A percentile compares a stretch with the other conserved stretches of the same genome.
phyloP scores from a whole-genome alignment of 495 filamentous ascomycete genomes.

The Pseudoneurospora amorphoporcata region DNA sequence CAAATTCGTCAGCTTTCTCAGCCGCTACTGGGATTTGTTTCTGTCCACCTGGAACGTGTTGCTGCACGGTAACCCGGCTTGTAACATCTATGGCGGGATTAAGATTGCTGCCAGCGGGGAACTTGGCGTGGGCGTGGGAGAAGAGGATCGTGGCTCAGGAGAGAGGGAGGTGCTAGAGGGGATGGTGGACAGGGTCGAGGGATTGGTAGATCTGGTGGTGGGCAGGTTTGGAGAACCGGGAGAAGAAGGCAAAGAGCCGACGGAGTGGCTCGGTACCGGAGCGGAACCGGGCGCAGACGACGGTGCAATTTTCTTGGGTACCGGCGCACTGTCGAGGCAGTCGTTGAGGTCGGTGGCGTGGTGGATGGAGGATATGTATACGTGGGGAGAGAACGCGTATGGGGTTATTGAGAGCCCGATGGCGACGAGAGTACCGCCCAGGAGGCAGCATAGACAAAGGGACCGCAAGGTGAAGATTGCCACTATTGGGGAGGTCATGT shows the following conservation, averaged over 20 bases:
- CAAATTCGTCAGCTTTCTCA: slow-evolving; percentile 48
- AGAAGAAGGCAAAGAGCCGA: background rate
- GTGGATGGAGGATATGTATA: slow-evolving; percentile 80
- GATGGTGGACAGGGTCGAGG: slow-evolving; percentile 53
- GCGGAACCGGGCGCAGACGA: slow-evolving; percentile 56
- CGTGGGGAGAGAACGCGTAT: slow-evolving; percentile 66
- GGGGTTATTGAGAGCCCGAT: slow-evolving; percentile 67
- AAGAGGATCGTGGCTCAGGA: slow-evolving; percentile 86
- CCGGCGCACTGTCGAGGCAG: slow-evolving; percentile 52
- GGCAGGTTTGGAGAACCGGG: slow-evolving; percentile 64
- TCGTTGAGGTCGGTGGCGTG: slow-evolving; percentile 57
- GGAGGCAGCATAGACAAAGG: slow-evolving; percentile 7
- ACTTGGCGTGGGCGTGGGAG: slow-evolving; percentile 85
- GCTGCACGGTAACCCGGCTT: slow-evolving; percentile 76
- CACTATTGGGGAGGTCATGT: background rate
- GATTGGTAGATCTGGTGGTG: slow-evolving; percentile 78
- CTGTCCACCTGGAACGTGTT: slow-evolving; percentile 79
- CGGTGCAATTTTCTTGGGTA: slow-evolving; percentile 74
- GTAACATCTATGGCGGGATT: slow-evolving; percentile 68
- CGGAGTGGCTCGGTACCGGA: slow-evolving; percentile 58
- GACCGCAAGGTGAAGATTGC: background rate
- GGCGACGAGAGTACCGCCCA: slow-evolving; percentile 32
- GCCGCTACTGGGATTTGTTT: slow-evolving; percentile 77
- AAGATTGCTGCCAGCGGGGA: slow-evolving; percentile 88
- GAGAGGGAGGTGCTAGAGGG: slow-evolving; percentile 87